Conservation (phyloP, 192 early-diverging fungal species). For the Paraglomus brasilianum region DNA sequence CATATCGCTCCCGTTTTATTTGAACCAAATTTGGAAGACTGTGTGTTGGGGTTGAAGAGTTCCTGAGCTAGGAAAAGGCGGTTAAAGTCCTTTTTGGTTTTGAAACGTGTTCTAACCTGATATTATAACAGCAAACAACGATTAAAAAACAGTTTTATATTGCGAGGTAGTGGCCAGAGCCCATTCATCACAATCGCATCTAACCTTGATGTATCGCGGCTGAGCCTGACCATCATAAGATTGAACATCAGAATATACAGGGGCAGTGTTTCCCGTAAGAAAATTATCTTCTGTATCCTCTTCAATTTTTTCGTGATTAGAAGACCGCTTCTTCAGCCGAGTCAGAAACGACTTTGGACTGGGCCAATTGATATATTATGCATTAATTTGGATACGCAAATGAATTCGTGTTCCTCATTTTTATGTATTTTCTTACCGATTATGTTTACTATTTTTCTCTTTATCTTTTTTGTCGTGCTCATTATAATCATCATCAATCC, state of each 20-base stretch:
- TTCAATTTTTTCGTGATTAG: neutral
- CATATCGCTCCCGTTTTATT: slow-evolving; percentile 55
- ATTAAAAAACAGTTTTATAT: too few species aligned
- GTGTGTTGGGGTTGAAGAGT: neutral
- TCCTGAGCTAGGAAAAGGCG: slow-evolving; percentile 28
- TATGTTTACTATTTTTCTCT: neutral
- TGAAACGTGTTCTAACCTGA: slow-evolving; percentile 22
- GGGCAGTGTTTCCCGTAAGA: slow-evolving; percentile 27
- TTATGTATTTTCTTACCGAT: neutral
- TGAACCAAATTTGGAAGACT: too few species aligned
- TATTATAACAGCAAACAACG: neutral
- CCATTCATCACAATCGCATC: neutral
- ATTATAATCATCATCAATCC: neutral
- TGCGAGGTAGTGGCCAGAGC: too few species aligned
- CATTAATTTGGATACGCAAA: neutral
- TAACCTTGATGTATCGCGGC: slow-evolving; percentile 29
- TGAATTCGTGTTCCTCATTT: neutral
- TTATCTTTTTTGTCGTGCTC: neutral
- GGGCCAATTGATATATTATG: neutral
- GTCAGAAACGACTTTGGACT: slow-evolving; percentile 7
- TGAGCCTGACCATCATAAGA: slow-evolving; percentile 12
- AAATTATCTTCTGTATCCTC: slow-evolving; percentile 7
- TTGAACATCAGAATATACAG: slow-evolving; percentile 8
- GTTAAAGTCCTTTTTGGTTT: slow-evolving; percentile 25
- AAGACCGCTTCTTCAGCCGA: slow-evolving; percentile 15